phyloP scores from a whole-genome alignment of 2,329 filamentous ascomycete genomes.

The Epichloe amarillans region DNA sequence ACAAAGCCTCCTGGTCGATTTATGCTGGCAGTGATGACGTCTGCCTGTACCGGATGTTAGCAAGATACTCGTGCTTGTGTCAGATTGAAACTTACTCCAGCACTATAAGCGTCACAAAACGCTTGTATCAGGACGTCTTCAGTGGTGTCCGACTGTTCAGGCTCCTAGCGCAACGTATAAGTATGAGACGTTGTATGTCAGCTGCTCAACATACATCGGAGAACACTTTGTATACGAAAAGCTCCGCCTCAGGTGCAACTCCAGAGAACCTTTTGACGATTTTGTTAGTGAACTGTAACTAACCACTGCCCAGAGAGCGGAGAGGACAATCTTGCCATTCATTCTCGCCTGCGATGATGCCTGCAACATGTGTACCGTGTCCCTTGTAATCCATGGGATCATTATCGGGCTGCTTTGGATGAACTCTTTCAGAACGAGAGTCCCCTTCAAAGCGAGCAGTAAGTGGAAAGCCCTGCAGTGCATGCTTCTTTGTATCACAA shows the following conservation, averaged over 20 bases:
- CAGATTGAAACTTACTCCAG: constrained; percentile 13
- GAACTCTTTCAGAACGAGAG: constrained; percentile 2
- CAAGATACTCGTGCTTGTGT: background rate
- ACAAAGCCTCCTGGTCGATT: constrained; percentile 25
- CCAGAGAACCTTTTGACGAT: constrained; percentile 23
- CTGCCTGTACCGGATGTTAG: constrained; percentile 15
- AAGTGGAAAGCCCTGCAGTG: background rate
- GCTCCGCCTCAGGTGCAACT: constrained; percentile 30
- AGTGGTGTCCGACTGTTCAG: constrained; percentile 11
- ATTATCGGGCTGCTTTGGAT: constrained; percentile 20
- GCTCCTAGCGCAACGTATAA: background rate
- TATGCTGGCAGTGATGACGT: constrained; percentile 30
- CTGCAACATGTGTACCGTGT: constrained; percentile 23
- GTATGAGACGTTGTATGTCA: background rate
- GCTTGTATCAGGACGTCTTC: constrained; percentile 23
- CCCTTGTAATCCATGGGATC: constrained; percentile 11
- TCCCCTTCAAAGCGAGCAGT: background rate
- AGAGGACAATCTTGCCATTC: constrained; percentile 13
- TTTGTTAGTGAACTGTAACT: background rate
- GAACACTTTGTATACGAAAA: constrained; percentile 32
- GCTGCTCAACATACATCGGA: constrained; percentile 15
- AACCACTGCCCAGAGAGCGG: background rate
- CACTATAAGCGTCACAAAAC: constrained; percentile 22
- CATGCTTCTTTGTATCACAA: background rate
- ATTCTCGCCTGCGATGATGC: constrained; percentile 33